Evolutionary conservation across 2,329 filamentous ascomycete genomes (phyloP).

Genomic region (Aspergillus ustus): DNA sequence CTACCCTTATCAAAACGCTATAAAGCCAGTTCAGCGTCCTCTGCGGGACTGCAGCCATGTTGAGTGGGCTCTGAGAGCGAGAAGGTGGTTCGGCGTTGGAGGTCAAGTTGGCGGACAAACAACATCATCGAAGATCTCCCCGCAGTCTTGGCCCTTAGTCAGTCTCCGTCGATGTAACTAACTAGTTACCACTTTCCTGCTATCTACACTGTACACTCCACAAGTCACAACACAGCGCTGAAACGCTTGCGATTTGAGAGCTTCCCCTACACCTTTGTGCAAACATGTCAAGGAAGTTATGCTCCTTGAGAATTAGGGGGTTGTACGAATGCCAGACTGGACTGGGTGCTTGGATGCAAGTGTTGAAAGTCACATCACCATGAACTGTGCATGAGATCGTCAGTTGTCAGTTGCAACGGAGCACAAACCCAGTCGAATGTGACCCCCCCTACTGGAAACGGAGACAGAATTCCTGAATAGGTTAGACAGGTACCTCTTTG

Average conservation of each 20-base stretch:
- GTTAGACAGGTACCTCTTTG: neutral
- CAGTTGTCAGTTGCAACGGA: neutral
- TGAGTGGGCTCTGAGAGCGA: constrained; percentile 19
- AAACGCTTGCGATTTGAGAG: neutral
- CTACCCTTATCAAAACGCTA: constrained; percentile 79
- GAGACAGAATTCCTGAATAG: neutral
- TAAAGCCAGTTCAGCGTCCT: constrained; percentile 95
- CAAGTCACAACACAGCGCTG: neutral
- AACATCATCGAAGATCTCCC: constrained; percentile 14
- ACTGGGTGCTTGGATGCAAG: neutral
- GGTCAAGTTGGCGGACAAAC: constrained; percentile 13
- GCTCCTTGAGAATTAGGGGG: neutral
- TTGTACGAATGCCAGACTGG: neutral
- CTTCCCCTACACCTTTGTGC: neutral
- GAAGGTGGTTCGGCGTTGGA: constrained; percentile 14
- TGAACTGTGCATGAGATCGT: neutral
- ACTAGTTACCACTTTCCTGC: neutral
- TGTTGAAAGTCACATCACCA: neutral
- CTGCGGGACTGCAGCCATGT: constrained; percentile 74
- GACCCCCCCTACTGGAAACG: neutral
- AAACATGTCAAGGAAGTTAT: neutral
- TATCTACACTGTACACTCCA: neutral
- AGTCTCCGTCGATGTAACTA: neutral
- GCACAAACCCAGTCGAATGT: neutral
- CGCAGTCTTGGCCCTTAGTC: constrained; percentile 18